These are phyloP conservation scores for Emergomyces orientalis DNA, from an alignment of 2,329 filamentous ascomycete genomes.

Conservation along the genomic window DNA sequence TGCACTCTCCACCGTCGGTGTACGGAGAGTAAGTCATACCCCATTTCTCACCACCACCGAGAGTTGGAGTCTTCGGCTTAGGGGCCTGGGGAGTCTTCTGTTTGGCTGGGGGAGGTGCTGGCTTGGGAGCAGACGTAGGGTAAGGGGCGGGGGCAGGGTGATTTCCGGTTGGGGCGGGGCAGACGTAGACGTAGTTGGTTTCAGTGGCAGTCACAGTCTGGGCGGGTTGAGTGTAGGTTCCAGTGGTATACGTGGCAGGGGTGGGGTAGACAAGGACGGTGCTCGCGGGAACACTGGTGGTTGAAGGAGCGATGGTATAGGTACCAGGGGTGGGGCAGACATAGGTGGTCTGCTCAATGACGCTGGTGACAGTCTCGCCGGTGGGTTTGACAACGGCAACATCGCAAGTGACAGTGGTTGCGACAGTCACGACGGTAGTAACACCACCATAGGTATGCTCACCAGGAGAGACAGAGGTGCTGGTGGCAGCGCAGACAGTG, in stretches of 20 bases:
- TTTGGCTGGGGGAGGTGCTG: conserved; percentile 20
- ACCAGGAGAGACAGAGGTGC: conserved; percentile 54
- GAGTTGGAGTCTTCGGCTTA: conserved; percentile 15
- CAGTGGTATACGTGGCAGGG: conserved; percentile 55
- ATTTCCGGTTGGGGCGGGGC: conserved; percentile 52
- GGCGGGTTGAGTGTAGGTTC: conserved; percentile 63
- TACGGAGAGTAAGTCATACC: conserved; percentile 78
- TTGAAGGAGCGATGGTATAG: conserved; percentile 64
- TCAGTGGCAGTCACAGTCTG: conserved; percentile 59
- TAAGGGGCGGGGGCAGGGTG: conserved; percentile 24
- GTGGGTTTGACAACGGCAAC: conserved; percentile 56
- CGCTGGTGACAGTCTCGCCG: conserved; percentile 52
- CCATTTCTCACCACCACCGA: conserved; percentile 44
- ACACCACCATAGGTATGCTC: conserved; percentile 63
- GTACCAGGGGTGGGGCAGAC: conserved; percentile 65
- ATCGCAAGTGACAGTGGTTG: conserved; percentile 61
- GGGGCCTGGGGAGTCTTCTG: conserved; percentile 14
- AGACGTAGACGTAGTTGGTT: conserved; percentile 59
- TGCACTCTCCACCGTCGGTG: conserved; percentile 51
- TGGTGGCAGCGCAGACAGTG: conserved; percentile 55
- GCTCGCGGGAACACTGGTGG: conserved; percentile 47
- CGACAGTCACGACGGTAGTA: conserved; percentile 57
- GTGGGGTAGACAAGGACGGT: conserved; percentile 54
- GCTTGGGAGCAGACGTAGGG: conserved; percentile 19
- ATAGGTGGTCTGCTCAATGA: conserved; percentile 60